A percentile compares a stretch with the other conserved stretches of the same genome.
Evolutionary conservation across 2,329 filamentous ascomycete species (phyloP).

Genomic region (Tolypocladium sp.): DNA sequence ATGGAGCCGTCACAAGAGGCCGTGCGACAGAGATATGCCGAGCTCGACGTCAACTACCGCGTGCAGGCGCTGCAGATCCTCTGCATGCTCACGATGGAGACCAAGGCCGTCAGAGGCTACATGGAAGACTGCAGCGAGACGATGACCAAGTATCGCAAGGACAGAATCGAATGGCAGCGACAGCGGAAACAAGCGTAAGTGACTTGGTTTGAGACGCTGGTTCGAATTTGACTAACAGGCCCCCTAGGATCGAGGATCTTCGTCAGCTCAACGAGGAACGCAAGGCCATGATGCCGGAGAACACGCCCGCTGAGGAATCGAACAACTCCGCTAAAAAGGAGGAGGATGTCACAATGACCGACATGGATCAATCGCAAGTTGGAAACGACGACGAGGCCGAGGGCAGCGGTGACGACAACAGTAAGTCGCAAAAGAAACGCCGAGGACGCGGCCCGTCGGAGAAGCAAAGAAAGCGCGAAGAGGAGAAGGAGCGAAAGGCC

Average conservation of each 20-base stretch:
- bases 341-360: constrained; percentile 52
- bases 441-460: constrained; percentile 52
- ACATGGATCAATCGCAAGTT: constrained; percentile 50
- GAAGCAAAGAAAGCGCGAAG: constrained; percentile 68
- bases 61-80: constrained; percentile 75
- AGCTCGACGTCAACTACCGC: constrained; percentile 74
- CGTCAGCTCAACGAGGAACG: constrained; percentile 62
- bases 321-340: constrained; percentile 38
- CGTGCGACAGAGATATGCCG: constrained; percentile 61
- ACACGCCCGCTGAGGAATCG: constrained; percentile 54
- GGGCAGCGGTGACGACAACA: constrained; percentile 65
- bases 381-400: constrained; percentile 51
- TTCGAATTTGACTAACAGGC: constrained; percentile 1
- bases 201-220: no score
- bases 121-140: constrained; percentile 88
- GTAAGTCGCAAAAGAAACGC: constrained; percentile 41
- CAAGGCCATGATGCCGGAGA: constrained; percentile 65
- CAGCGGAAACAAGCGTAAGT: constrained; percentile 58
- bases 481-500: constrained; percentile 65
- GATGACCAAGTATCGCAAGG: constrained; percentile 91
- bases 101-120: constrained; percentile 76
- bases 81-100: constrained; percentile 77
- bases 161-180: constrained; percentile 88
- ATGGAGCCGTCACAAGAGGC: constrained; percentile 67
- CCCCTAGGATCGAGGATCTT: constrained; percentile 57